Evolutionary conservation across 805 yeast genomes (phyloP).

Genomic region (Lachancea meyersii): DNA sequence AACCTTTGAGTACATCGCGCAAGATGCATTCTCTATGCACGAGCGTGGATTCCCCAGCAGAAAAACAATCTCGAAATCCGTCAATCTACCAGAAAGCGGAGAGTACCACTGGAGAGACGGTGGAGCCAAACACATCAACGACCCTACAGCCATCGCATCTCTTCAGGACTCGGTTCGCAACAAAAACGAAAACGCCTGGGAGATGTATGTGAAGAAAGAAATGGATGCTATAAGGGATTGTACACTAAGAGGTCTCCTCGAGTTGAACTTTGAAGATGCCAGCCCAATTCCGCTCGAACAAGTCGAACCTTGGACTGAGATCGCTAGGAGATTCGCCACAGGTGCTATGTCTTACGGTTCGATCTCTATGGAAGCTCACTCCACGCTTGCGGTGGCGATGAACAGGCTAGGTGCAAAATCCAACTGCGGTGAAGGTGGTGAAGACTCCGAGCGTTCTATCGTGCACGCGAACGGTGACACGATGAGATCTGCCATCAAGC

Average conservation of each 20-base stretch:
- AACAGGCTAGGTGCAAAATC: conserved; percentile 96
- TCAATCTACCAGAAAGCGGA: conserved; percentile 82
- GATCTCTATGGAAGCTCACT: conserved; percentile 96
- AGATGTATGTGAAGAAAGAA: conserved; percentile 82
- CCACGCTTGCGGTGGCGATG: conserved; percentile 97
- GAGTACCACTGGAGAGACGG: conserved; percentile 99
- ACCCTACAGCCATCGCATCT: conserved; percentile 90
- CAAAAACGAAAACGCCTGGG: conserved; percentile 90
- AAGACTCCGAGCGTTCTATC: conserved; percentile 83
- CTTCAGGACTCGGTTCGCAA: conserved; percentile 98
- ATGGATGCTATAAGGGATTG: conserved; percentile 87
- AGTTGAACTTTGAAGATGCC: conserved; percentile 71
- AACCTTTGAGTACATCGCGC: conserved; percentile 92
- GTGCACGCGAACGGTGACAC: conserved; percentile 86
- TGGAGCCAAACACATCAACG: conserved; percentile 92
- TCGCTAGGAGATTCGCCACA: conserved; percentile 94
- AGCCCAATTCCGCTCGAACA: conserved; percentile 87
- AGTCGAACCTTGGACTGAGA: conserved; percentile 99
- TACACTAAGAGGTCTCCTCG: conserved; percentile 89
- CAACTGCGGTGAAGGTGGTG: conserved; percentile 99
- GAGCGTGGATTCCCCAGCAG: conserved; percentile 86
- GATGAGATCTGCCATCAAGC: conserved; percentile 98
- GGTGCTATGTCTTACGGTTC: conserved; percentile 99
- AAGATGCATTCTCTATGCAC: conserved; percentile 91
- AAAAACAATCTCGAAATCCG: conserved; percentile 59